These are phyloP conservation scores for Pythium apleroticum DNA, from an alignment of 352 stramenopile species.

Conservation along the genomic window DNA sequence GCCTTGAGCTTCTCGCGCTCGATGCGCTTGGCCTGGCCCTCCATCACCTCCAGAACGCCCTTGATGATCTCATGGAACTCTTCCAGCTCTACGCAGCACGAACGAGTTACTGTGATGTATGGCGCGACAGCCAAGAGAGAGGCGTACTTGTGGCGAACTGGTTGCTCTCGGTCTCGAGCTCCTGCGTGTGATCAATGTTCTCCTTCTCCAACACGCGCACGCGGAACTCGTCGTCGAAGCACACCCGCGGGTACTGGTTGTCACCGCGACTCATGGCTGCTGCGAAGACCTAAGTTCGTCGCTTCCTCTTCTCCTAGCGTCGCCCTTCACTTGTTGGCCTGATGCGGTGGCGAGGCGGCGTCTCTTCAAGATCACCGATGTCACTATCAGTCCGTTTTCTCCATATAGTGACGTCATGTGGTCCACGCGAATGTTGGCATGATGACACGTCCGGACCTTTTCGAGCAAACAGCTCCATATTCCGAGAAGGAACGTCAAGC, in stretches of 20 bases:
- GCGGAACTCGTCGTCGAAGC: slow-evolving; percentile 81
- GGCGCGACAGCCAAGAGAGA: neutral
- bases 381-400: slow-evolving; percentile 14
- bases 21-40: slow-evolving; percentile 74
- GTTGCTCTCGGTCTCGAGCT: slow-evolving; percentile 83
- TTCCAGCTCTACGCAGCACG: slow-evolving; percentile 72
- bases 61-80: slow-evolving; percentile 85
- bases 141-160: slow-evolving; percentile 70
- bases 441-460: slow-evolving; percentile 1
- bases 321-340: neutral
- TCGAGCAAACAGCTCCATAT: neutral
- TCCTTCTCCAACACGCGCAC: slow-evolving; percentile 82
- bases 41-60: slow-evolving; percentile 75
- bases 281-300: neutral
- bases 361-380: slow-evolving; percentile 23
- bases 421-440: slow-evolving; percentile 19
- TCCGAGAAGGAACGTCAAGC: neutral
- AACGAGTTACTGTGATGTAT: no score
- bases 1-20: slow-evolving; percentile 84
- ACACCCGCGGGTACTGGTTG: slow-evolving; percentile 71
- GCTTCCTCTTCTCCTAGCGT: neutral
- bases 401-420: slow-evolving; percentile 27
- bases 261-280: slow-evolving; percentile 65
- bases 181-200: slow-evolving; percentile 68
- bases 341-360: neutral